Evolutionary conservation across 129 eudicot species (phyloP).

Genomic region (Mikania micrantha): DNA sequence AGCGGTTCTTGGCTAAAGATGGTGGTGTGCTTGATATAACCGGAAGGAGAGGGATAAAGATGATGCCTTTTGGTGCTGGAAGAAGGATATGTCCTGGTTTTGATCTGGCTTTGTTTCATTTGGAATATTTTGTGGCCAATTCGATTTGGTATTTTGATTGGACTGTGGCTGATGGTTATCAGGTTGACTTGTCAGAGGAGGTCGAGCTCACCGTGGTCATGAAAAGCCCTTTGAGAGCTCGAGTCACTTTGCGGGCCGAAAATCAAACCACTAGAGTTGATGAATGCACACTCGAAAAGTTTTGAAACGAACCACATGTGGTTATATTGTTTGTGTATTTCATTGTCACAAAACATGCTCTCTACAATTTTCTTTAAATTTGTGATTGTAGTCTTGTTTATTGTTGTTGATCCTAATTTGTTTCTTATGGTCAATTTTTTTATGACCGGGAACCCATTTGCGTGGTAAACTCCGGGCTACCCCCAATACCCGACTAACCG

Average conservation of each 20-base stretch:
- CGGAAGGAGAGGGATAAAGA: constrained; percentile 48
- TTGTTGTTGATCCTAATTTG: no score
- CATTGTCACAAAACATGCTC: no score
- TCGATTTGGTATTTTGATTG: constrained; percentile 19
- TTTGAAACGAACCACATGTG: no score
- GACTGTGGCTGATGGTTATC: constrained; percentile 3
- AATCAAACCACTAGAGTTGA: not conserved
- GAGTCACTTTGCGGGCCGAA: not conserved
- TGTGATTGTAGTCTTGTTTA: no score
- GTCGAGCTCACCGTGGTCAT: constrained; percentile 31
- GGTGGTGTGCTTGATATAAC: constrained; percentile 38
- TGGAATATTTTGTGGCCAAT: constrained; percentile 24
- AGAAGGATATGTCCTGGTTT: constrained; percentile 24
- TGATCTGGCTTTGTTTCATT: constrained; percentile 20
- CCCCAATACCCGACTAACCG: no score
- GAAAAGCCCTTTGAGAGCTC: constrained; percentile 37
- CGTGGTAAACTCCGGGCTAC: no score
- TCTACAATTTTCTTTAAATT: no score
- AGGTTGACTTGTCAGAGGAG: constrained; percentile 36
- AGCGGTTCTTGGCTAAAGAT: constrained; percentile 15
- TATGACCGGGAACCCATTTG: no score
- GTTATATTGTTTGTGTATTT: no score
- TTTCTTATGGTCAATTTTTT: no score
- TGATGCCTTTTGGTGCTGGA: constrained; percentile 42
- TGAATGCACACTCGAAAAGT: not conserved